Evolutionary conservation across 1,284 basidiomycete genomes (phyloP).

Genomic region (Ganoderma meredithae): DNA sequence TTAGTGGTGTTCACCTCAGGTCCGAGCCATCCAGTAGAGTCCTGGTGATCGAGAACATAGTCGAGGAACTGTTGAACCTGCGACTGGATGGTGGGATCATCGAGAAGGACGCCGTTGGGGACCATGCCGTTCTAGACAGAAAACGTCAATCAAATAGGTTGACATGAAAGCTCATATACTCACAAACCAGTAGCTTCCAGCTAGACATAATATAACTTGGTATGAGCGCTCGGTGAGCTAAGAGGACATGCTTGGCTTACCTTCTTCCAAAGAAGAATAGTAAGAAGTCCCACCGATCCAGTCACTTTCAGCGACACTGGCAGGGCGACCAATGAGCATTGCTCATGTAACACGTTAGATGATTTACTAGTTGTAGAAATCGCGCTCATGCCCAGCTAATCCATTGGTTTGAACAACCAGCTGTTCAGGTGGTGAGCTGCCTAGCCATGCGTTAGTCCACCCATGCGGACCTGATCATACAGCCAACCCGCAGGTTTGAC

Average conservation of each 20-base stretch:
- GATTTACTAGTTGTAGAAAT: constrained; percentile 61
- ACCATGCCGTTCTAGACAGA: constrained; percentile 59
- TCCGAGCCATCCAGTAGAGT: constrained; percentile 63
- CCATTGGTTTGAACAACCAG: constrained; percentile 61
- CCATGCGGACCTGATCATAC: constrained; percentile 52
- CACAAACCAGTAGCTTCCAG: constrained; percentile 69
- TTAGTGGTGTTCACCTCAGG: constrained; percentile 63
- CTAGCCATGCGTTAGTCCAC: neutral
- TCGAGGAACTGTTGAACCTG: constrained; percentile 59
- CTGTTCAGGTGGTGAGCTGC: constrained; percentile 34
- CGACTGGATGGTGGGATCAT: constrained; percentile 52
- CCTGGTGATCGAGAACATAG: constrained; percentile 62
- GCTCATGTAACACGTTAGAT: too few species aligned
- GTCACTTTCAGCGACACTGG: constrained; percentile 55
- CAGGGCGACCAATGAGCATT: neutral
- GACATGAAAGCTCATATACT: constrained; percentile 33
- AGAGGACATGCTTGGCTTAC: constrained; percentile 38
- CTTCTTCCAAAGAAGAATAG: constrained; percentile 64
- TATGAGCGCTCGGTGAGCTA: neutral
- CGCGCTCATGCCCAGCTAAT: constrained; percentile 61
- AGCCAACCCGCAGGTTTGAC: constrained; percentile 61
- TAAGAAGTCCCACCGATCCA: constrained; percentile 60
- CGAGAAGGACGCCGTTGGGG: constrained; percentile 55
- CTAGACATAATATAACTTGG: constrained; percentile 38
- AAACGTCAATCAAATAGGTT: neutral